A percentile compares a stretch with the other conserved stretches of the same genome.
These are phyloP conservation scores for Phytomonas sp. DNA, from an alignment of 208 protist genomes.

Conservation along the genomic window DNA sequence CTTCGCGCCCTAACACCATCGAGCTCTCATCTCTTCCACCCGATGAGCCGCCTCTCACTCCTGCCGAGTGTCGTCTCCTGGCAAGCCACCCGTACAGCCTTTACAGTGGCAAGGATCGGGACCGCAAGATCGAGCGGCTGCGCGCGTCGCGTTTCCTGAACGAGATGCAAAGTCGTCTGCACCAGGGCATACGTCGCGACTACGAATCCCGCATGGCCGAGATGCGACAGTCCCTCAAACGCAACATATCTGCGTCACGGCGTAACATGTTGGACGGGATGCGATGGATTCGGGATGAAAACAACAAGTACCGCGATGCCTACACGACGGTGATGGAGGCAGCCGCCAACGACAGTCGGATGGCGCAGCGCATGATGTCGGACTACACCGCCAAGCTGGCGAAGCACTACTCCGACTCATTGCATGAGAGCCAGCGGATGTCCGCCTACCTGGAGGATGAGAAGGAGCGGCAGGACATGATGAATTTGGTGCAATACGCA, in stretches of 20 bases:
- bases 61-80: constrained; percentile 35
- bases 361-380: constrained; percentile 59
- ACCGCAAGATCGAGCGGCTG: constrained; percentile 78
- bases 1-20: constrained; percentile 3
- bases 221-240: constrained; percentile 40
- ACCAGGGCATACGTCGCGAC: constrained; percentile 51
- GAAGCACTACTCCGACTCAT: constrained; percentile 51
- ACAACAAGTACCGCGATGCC: constrained; percentile 63
- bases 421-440: constrained; percentile 61
- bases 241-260: constrained; percentile 17
- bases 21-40: neutral
- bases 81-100: constrained; percentile 39
- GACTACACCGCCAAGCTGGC: constrained; percentile 53
- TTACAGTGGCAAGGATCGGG: constrained; percentile 42
- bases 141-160: constrained; percentile 59
- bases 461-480: constrained; percentile 31
- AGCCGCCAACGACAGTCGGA: constrained; percentile 52
- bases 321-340: constrained; percentile 65
- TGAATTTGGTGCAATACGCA: constrained; percentile 62
- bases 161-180: constrained; percentile 53
- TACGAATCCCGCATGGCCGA: constrained; percentile 39
- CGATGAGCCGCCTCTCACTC: constrained; percentile 39
- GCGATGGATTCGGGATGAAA: constrained; percentile 63
- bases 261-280: constrained; percentile 38
- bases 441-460: constrained; percentile 59